Base-by-base conservation (phyloP, 441 rosid species). In the Bocquillonia castaneifolia region DNA sequence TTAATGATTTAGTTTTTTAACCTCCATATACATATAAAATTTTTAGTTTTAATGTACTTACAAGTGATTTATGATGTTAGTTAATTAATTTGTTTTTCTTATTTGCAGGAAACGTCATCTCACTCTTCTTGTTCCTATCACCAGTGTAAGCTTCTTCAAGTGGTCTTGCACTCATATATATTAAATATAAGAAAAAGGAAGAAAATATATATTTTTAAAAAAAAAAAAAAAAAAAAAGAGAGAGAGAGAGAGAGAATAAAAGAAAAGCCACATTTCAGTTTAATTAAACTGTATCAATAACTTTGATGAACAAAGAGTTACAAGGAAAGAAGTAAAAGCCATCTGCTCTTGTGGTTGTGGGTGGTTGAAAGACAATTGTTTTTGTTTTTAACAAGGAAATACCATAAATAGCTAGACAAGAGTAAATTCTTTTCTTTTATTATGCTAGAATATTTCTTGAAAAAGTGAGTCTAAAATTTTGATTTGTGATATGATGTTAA, bases 101-200 rank as follows among this genome's bases (percentile, higher is more conserved):
- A 32, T 64, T 67, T 78, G 62, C 87, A 92, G 98, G 98, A 58
- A 92, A 92, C 68, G 47, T 69, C 70, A 88, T 90, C 77, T 77
- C 98, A 1, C 76, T 90, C 71, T 76, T 82, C 77, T 59, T 90
- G 82, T 92, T 92, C 82, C 63, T 90, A 62, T 92, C 96, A n/a
- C 98, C 96, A 4, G 80, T 76, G 98, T 90, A 86, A 86, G 89
- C n/a, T n/a, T n/a, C 69, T 40, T 51, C 58, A 18, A 3, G 23
- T 37, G n/a, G 37, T 32, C 8, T 44, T 54, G 18, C 69, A 25
- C 25, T 1, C 55, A 6, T 6, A 22, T 28, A 53, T 1, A n/a
- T 0, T 7, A n/a, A 14, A 1, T 2, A 18, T 3, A 1, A 9
- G 13, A 3, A 52, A 23, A 50, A 7, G 22, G 3, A 20, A 58